Base-by-base conservation (phyloP, 768 basidiomycete species). In the Suillus paluster region DNA sequence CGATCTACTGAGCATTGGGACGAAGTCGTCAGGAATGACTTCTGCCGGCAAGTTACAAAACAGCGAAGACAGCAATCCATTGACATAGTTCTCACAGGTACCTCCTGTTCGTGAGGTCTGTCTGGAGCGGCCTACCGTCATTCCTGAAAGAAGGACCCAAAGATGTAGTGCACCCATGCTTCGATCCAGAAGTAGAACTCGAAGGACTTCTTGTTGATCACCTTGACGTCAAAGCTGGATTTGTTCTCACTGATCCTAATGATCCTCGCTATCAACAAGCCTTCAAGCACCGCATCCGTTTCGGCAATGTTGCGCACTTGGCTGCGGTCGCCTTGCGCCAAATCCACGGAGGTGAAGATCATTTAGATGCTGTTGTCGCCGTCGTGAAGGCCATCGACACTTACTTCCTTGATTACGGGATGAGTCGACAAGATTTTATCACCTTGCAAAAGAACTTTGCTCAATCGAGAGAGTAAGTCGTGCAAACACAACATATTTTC, bases 281-380 rank as follows among this genome's bases (percentile, higher is more conserved):
- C 21, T 73, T 79, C 17, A 71, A 78, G 1, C 82, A 88, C 65
- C 86, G 90, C 36, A 70, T 76, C 27, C 83, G 86, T 17, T 91
- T 91, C 66, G 94, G 92, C 4, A 75, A 84, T 39, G 76, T 92
- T 12, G 74, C 92, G 41, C 86, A 91, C 63, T 76, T 77, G 36
- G 94, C 93, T 2, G 87, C 94, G 2, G 79, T 77, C 23, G 80
- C 85, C 17, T 77, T 95, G 42, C 84, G 86, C 41, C 81, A 84
- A 67, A 82, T 84, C 46, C 83, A 80, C 14, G 84, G 83, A 48
- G 86, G 84, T 38, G 92, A 94, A 73, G 92, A 94, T 70, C 91
- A 93, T 64, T 90, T 93, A 48, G 96, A 99, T 72, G 90, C 92
- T 5, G 86, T 97, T 36, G 83, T 92, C 38, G 80, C 80, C 41